Base-by-base conservation (phyloP, 306 rosid genomes). In the Ormosia emarginata region DNA sequence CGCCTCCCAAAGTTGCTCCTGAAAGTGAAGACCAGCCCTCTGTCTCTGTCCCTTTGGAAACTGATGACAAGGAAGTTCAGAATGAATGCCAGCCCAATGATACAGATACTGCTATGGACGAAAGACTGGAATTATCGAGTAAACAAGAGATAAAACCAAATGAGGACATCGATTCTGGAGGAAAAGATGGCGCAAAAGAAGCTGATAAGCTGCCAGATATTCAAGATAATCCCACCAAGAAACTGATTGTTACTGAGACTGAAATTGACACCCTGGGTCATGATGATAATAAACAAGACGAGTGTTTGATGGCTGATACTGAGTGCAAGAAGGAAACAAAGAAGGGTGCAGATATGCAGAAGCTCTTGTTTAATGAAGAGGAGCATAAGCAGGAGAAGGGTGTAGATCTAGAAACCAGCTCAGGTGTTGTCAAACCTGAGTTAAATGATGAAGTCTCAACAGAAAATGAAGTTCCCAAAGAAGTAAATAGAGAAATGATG, bases 391-490 rank as follows among this genome's bases (percentile, higher is more conserved):
- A 82, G 66, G 90, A 74, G 62, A 85, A 81, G 71, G 90, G 71
- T 61, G 63, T 78, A 47, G 90, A 83, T 88, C 87, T 84, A 39
- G 90, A 81, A 74, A 67, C 79, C 63, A 79, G 90, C 64, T 75
- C 63, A 2, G 86, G 80, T 53, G 82, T 78, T 49, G 90, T 81
- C 77, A 85, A 74, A 56, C 69, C 85, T 1, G 90, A 86, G 85
- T 61, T 53, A 41, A 87, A 82, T 7, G 77, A 79, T 69, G 90
- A 86, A 74, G 79, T 74, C 43, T 77, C 86, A 69, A 85, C 74
- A 4, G 87, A 70, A 83, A 82, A 81, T 84, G 92, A 67, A 65
- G 87, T 50, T 69, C 75, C 67, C 30, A 86, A 85, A 56, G 90
- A 69, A 74, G 79, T 29, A 34, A 75, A 62, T 24, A 75, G 46